Evolutionary conservation across 2,329 filamentous ascomycete species (phyloP), one percentile per base, ranked within the genome.

Genomic region (Amauroascus verrucosus): DNA sequence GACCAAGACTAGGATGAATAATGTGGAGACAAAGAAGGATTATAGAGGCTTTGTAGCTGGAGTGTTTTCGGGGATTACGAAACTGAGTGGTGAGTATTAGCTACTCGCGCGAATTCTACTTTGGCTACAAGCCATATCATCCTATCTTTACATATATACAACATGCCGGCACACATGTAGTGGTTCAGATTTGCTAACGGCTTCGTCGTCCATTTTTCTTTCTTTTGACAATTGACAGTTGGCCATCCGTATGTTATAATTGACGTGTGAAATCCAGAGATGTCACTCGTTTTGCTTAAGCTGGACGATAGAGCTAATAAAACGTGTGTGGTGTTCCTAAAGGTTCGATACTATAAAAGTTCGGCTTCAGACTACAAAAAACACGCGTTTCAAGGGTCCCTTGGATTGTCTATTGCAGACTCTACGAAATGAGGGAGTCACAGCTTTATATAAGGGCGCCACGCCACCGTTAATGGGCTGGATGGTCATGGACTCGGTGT

Each of bases 31-130:
- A 26, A 35, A 43, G 56, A 67, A 64, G 60, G 84, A 86, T 66
- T 97, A 96, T 75, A 90, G 88, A 64, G 93, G 91, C n/a, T 98
- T 97, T 67, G 88, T 96, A 26, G 93, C 88, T 0, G 93, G 93
- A n/a, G 82, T 96, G 6, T 96, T 96, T 66, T 95, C 88, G 35
- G 93, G 93, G 22, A 85, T 97, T 64, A 84, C 90, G 55, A 97
- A 97, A 73, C 74, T 96, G 54, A 82, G 80, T 63, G 88, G 88
- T 91, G 70, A 61, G 79, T 72, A 20, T 30, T 50, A 30, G 30
- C n/a, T 24, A 22, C 6, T 18, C 37, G 11, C n/a, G 41, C 13
- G 24, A 28, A 11, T 45, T 13, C 41, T 14, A 28, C 24, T 16
- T 28, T 30, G 38, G 13, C 18, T 24, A 9, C 20, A 30, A 14